Conservation (phyloP, 345 rosid species). For the Mallotus nudiflorus region DNA sequence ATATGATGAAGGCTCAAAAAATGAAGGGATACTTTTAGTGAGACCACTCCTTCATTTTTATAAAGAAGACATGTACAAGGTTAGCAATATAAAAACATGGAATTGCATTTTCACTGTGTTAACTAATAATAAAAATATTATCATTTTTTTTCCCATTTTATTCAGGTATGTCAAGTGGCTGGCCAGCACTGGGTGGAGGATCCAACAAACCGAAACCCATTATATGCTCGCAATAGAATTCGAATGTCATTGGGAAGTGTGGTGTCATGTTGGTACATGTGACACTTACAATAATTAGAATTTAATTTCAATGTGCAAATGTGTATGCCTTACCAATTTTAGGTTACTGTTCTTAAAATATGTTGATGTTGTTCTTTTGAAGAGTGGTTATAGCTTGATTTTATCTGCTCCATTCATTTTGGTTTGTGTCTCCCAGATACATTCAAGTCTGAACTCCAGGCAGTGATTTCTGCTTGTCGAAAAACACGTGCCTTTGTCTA, state of each 20-base stretch:
- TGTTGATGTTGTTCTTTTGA: background rate
- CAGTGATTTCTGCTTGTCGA: slow-evolving; percentile 66
- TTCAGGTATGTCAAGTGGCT: slow-evolving; percentile 65
- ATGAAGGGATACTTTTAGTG: slow-evolving; percentile 60
- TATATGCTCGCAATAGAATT: slow-evolving; percentile 85
- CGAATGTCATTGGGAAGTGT: slow-evolving; percentile 58
- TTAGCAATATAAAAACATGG: slow-evolving; percentile 18
- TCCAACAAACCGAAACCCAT: slow-evolving; percentile 71
- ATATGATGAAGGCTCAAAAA: slow-evolving; percentile 32
- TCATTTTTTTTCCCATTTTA: background rate
- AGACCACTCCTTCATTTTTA: slow-evolving; percentile 73
- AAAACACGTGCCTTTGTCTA: slow-evolving; percentile 67
- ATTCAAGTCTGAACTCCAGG: slow-evolving; percentile 65
- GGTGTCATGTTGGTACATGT: slow-evolving; percentile 49
- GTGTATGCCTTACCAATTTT: background rate
- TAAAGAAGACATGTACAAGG: slow-evolving; percentile 86
- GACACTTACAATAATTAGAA: slow-evolving; percentile 1
- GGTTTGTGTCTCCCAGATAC: slow-evolving; percentile 40
- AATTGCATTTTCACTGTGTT: background rate
- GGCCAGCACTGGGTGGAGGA: slow-evolving; percentile 76
- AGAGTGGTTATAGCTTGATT: slow-evolving; percentile 13
- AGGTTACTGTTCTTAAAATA: background rate
- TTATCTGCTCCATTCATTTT: background rate
- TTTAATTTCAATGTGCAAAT: background rate
- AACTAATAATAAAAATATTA: slow-evolving; percentile 1